Percentiles rank a stretch among this genome's conserved stretches.
These are phyloP conservation scores for Helicocarpus griseus DNA, from an alignment of 2,329 filamentous ascomycete species.

Conservation along the genomic window DNA sequence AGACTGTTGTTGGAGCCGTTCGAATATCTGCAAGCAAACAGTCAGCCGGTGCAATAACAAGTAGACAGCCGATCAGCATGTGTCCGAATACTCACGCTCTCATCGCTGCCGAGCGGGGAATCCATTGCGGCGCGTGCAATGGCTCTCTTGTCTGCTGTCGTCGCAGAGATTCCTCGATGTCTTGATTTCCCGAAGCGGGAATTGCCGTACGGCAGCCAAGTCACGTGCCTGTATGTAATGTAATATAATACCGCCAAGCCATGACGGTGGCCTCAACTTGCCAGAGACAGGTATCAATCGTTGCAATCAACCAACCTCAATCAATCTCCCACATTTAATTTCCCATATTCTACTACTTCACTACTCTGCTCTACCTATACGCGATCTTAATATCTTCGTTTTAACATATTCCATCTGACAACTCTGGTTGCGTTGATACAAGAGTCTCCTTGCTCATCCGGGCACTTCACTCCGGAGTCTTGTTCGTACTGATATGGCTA, in stretches of 20 bases:
- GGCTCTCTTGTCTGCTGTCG: slow-evolving; percentile 8
- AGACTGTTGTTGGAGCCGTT: slow-evolving; percentile 38
- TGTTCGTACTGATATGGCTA: slow-evolving; percentile 47
- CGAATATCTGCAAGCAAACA: slow-evolving; percentile 23
- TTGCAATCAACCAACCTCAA: background rate
- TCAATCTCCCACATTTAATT: no score
- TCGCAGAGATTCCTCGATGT: no score
- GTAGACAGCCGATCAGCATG: background rate
- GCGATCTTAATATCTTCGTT: no score
- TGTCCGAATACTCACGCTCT: slow-evolving; percentile 28
- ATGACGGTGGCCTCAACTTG: background rate
- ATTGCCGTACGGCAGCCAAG: background rate
- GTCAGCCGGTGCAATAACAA: slow-evolving; percentile 7
- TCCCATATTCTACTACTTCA: background rate
- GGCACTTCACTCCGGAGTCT: background rate
- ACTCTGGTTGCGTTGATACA: background rate
- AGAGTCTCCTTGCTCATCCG: background rate
- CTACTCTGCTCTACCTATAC: background rate
- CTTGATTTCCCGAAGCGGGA: background rate
- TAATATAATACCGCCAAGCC: background rate
- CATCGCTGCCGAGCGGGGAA: slow-evolving; percentile 31
- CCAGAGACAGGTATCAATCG: no score
- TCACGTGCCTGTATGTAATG: background rate
- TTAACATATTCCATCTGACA: background rate
- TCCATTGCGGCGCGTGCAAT: slow-evolving; percentile 34